phyloP scores from a whole-genome alignment of 1,284 basidiomycete genomes.

The Coriolopsis trogii region DNA sequence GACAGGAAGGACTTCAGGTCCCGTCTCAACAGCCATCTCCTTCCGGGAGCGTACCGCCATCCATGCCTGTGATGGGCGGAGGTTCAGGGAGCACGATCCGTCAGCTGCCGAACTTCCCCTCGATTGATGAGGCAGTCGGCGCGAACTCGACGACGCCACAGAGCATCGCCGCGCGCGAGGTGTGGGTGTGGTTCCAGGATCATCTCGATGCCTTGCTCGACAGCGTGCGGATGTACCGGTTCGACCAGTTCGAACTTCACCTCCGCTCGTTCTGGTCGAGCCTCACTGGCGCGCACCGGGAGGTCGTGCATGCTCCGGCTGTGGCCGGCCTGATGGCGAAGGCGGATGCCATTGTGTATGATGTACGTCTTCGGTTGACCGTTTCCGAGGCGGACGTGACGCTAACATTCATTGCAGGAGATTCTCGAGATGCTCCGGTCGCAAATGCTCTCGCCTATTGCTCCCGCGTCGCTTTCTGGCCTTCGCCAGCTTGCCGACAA shows the following conservation, averaged over 20 bases:
- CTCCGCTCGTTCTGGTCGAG: conserved; percentile 82
- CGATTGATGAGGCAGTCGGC: conserved; percentile 83
- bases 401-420: conserved; percentile 54
- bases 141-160: conserved; percentile 72
- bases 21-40: conserved; percentile 56
- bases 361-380: conserved; percentile 56
- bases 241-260: conserved; percentile 87
- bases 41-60: conserved; percentile 46
- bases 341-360: conserved; percentile 86
- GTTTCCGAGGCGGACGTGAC: conserved; percentile 1
- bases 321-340: conserved; percentile 87
- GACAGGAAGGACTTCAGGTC: conserved; percentile 53
- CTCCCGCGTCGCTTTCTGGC: conserved; percentile 65
- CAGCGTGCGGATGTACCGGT: conserved; percentile 73
- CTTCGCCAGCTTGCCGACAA: conserved; percentile 84
- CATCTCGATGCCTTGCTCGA: conserved; percentile 81
- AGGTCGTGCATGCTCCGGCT: conserved; percentile 84
- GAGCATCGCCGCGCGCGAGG: conserved; percentile 76
- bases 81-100: conserved; percentile 68
- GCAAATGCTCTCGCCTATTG: conserved; percentile 80
- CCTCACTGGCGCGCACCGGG: conserved; percentile 72
- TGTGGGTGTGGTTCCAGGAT: conserved; percentile 86
- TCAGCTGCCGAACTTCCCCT: conserved; percentile 77
- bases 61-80: conserved; percentile 45
- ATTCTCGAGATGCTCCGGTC: conserved; percentile 82